phyloP scores from a whole-genome alignment of 2,329 filamentous ascomycete genomes.

The Ophiocordyceps robertsii region DNA sequence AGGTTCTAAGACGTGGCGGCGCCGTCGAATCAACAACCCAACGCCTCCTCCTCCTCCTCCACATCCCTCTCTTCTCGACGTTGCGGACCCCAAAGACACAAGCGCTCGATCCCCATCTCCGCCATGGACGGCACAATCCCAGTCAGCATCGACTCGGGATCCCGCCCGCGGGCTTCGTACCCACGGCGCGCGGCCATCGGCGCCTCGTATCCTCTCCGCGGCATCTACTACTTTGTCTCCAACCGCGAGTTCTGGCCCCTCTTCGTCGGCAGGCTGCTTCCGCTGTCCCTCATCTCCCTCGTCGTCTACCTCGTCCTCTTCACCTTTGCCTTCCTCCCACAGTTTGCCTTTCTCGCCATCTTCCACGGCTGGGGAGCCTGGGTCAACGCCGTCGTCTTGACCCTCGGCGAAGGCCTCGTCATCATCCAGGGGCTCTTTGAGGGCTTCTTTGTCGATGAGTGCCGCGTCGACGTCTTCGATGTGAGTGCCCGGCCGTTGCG shows the following conservation, averaged over 20 bases:
- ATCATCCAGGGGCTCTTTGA: constrained; percentile 60
- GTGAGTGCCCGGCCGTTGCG: constrained; percentile 27
- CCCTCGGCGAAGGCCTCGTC: constrained; percentile 69
- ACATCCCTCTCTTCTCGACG: background rate
- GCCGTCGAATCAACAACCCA: background rate
- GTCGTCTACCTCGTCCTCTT: constrained; percentile 81
- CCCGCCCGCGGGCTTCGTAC: constrained; percentile 18
- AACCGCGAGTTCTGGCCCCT: constrained; percentile 76
- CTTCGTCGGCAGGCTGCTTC: constrained; percentile 63
- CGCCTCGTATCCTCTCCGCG: constrained; percentile 47
- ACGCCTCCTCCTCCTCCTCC: background rate
- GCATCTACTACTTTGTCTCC: constrained; percentile 68
- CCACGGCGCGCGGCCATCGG: constrained; percentile 29
- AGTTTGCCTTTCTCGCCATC: constrained; percentile 76
- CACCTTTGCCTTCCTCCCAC: constrained; percentile 74
- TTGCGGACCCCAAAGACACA: background rate
- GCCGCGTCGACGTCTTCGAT: constrained; percentile 72
- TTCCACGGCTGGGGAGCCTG: constrained; percentile 85
- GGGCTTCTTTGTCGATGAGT: constrained; percentile 70
- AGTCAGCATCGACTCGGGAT: constrained; percentile 1
- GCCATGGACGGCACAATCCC: constrained; percentile 4
- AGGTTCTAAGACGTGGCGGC: background rate
- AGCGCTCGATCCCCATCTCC: background rate
- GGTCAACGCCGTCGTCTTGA: constrained; percentile 75
- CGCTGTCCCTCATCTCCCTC: constrained; percentile 67